phyloP scores from a whole-genome alignment of 495 filamentous ascomycete species.

The Niebla homalea region DNA sequence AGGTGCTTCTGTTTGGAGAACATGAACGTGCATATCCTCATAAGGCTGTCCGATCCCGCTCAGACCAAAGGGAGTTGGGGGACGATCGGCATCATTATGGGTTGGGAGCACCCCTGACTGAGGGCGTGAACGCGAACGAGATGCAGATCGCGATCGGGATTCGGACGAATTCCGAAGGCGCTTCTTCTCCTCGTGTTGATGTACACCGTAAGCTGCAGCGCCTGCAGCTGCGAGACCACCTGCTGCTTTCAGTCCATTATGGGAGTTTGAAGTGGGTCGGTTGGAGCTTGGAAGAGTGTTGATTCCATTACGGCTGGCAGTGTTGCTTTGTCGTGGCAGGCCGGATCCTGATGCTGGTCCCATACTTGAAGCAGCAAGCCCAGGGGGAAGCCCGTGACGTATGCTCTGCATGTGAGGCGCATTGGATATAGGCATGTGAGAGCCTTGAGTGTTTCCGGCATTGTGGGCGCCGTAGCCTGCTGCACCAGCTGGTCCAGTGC shows the following conservation, averaged over 20 bases:
- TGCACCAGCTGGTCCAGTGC: background rate
- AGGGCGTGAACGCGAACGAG: constrained; percentile 7
- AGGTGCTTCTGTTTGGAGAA: constrained; percentile 14
- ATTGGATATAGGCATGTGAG: background rate
- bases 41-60: constrained; percentile 16
- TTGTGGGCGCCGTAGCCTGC: background rate
- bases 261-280: constrained; percentile 9
- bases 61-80: constrained; percentile 18
- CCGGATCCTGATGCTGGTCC: background rate
- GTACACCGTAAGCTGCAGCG: constrained; percentile 5
- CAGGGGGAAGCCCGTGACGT: background rate
- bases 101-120: constrained; percentile 9
- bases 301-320: constrained; percentile 2
- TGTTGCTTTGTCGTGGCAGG: background rate
- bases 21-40: constrained; percentile 17
- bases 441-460: background rate
- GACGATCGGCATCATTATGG: constrained; percentile 9
- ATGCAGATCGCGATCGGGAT: constrained; percentile 2
- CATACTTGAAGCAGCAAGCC: constrained; percentile 2
- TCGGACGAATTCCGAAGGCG: background rate
- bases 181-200: constrained; percentile 6
- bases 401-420: background rate
- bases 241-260: constrained; percentile 9
- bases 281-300: constrained; percentile 13
- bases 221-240: constrained; percentile 6